phyloP scores from a whole-genome alignment of 495 filamentous ascomycete species.

The Aspergillus kassunensis region DNA sequence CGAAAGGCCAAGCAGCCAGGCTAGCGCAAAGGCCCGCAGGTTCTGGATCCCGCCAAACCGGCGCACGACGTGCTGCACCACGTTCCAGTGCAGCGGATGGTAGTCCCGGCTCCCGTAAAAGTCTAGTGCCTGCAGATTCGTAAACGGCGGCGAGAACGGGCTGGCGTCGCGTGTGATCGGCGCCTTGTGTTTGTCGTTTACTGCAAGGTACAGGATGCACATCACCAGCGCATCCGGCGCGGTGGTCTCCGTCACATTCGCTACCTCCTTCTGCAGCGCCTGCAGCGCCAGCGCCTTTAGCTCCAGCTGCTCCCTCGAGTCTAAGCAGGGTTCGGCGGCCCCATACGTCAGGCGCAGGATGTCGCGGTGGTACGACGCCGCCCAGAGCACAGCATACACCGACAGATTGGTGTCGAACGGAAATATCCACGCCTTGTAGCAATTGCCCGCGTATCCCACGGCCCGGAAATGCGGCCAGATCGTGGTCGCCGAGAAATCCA shows the following conservation, averaged over 20 bases:
- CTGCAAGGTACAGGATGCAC: slow-evolving; percentile 11
- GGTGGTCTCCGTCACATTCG: neutral
- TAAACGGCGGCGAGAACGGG: slow-evolving; percentile 5
- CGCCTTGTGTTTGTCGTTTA: neutral
- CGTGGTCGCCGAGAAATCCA: neutral
- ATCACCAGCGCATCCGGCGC: slow-evolving; percentile 5
- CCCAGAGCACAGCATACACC: neutral
- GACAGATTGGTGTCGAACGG: neutral
- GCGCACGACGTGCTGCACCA: neutral
- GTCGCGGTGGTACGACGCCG: slow-evolving; percentile 1
- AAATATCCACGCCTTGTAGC: slow-evolving; percentile 1
- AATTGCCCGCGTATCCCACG: neutral
- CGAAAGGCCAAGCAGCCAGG: slow-evolving; percentile 5
- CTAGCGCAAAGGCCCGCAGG: slow-evolving; percentile 5
- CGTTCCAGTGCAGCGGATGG: slow-evolving; percentile 7
- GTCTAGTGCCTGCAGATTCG: neutral
- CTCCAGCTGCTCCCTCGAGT: slow-evolving; percentile 6
- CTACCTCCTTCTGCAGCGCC: neutral
- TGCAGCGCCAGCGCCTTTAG: neutral
- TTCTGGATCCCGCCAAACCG: slow-evolving; percentile 6
- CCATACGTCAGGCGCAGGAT: slow-evolving; percentile 2
- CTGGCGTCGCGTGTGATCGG: slow-evolving; percentile 1
- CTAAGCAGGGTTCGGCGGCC: neutral
- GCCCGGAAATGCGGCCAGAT: slow-evolving; percentile 6
- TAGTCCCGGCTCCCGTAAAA: slow-evolving; percentile 13